These are phyloP conservation scores for Podospora pseudopauciseta DNA, from an alignment of 495 filamentous ascomycete species.

Conservation along the genomic window DNA sequence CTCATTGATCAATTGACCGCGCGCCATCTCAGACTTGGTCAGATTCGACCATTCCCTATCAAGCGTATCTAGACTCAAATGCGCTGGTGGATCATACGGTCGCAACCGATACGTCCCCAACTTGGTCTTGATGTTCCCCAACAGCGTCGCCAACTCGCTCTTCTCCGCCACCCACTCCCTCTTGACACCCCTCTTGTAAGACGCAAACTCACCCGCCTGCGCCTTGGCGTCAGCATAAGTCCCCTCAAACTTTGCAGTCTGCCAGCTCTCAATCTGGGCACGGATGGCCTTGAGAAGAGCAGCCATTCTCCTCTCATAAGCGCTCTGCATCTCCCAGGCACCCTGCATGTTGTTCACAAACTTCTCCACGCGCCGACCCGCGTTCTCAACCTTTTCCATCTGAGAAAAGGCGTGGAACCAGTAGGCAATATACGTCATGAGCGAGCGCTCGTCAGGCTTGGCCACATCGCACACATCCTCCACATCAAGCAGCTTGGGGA, in stretches of 20 bases:
- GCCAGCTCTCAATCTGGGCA: conserved; percentile 70
- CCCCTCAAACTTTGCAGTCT: conserved; percentile 75
- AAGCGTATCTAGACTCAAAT: conserved; percentile 72
- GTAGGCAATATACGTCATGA: conserved; percentile 99
- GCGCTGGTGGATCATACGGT: conserved; percentile 82
- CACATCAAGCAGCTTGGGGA: conserved; percentile 90
- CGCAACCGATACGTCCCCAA: conserved; percentile 88
- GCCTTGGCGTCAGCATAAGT: conserved; percentile 91
- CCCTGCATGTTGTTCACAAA: conserved; percentile 98
- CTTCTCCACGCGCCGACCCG: conserved; percentile 92
- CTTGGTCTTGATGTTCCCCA: conserved; percentile 99
- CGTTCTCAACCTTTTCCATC: conserved; percentile 96
- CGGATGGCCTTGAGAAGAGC: conserved; percentile 70
- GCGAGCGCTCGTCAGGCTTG: conserved; percentile 88
- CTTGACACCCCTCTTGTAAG: conserved; percentile 85
- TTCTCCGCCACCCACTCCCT: conserved; percentile 96
- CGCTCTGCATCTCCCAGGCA: conserved; percentile 99
- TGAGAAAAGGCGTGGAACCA: conserved; percentile 99
- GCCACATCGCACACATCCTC: conserved; percentile 97
- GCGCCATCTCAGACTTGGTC: conserved; percentile 74
- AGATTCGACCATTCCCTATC: conserved; percentile 78
- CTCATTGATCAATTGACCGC: conserved; percentile 93
- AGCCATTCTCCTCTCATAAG: conserved; percentile 84
- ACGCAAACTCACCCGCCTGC: conserved; percentile 73
- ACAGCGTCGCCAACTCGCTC: conserved; percentile 82